Evolutionary conservation across 352 stramenopile genomes (phyloP), one percentile per base, ranked within the genome.

Genomic region (Paralagenidium karlingii): DNA sequence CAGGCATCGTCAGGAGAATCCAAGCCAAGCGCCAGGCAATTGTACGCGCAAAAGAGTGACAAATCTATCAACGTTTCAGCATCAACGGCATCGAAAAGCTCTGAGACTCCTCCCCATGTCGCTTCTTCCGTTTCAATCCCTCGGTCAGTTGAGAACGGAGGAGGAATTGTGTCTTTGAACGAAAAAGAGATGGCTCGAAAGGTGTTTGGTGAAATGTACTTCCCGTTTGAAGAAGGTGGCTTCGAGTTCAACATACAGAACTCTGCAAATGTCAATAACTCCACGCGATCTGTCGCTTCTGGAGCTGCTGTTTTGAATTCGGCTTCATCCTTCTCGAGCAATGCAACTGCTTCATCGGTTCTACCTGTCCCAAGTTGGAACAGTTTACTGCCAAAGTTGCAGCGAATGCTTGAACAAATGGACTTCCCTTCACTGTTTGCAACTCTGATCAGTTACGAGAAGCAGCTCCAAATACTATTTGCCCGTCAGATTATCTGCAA

Each of bases 131-230:
- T 36, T 45, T 15, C 7, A 15, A 26, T 22, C 10, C 13, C 38
- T 13, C 7, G 7, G 12, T 12, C 29, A 41, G 28, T n/a, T 30
- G 13, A 16, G 5, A 11, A 11, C 24, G 13, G 43, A 13, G 13
- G 42, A 48, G 13, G 20, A 21, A 5, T 9, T 33, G 30, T 3
- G 30, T 45, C 41, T 4, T 28, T 84, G 3, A 81, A 64, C n/a
- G 75, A 86, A 30, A 86, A 86, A 47, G 77, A 90, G 50, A 86
- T 68, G 63, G 74, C 60, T 1, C 61, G 77, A 13, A 88, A 86
- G 45, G 55, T 86, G 3, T 90, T 90, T 63, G 77, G 67, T 1
- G 77, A 90, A 39, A 86, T 82, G 65, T 88, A 90, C 25, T 90
- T 88, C 20, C 77, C 77, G 6, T 81, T 90, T 37, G 71, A 90